Evolutionary conservation across 371 early-diverging fungal genomes (phyloP).

Genomic region (Saksenaea vasiformis): DNA sequence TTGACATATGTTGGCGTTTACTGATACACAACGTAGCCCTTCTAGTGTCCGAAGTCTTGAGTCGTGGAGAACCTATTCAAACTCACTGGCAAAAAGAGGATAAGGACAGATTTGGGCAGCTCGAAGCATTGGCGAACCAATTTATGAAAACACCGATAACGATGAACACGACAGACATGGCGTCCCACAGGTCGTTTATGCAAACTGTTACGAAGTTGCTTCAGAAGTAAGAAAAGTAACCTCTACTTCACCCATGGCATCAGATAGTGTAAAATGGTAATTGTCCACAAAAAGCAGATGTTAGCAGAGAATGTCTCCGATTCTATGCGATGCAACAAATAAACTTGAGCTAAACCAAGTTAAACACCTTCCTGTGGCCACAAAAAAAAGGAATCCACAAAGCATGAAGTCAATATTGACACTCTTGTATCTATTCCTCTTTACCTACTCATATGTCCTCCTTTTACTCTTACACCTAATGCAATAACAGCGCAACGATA

Average conservation of each 20-base stretch:
- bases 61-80: not conserved
- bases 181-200: not conserved
- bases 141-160: not conserved
- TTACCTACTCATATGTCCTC: too few species aligned
- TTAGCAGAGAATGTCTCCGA: too few species aligned
- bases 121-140: not conserved
- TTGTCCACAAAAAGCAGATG: too few species aligned
- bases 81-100: not conserved
- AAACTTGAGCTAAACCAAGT: too few species aligned
- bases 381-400: too few species aligned
- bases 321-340: too few species aligned
- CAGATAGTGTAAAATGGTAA: not conserved
- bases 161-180: not conserved
- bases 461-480: too few species aligned
- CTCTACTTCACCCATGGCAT: too few species aligned
- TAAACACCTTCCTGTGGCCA: too few species aligned
- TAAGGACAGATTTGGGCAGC: not conserved
- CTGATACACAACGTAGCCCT: not conserved
- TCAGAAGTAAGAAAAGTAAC: not conserved
- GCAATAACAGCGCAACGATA: too few species aligned
- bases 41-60: not conserved
- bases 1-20: not conserved
- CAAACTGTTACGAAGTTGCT: not conserved
- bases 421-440: too few species aligned
- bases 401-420: too few species aligned